Base-by-base conservation (phyloP, 176 grass and related monocot species). In the Pontederia crassipes region DNA sequence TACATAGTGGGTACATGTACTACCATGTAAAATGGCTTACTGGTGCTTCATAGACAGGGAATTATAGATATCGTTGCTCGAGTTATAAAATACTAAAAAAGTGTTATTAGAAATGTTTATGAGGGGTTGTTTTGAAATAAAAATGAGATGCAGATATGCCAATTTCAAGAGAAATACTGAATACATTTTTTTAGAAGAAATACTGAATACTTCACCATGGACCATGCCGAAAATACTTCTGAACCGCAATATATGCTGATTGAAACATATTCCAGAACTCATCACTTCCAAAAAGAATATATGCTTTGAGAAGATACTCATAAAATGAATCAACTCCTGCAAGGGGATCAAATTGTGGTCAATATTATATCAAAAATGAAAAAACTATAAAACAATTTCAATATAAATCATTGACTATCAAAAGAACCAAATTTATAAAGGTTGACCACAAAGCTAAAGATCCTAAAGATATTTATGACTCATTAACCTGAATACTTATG, bases 261-360 rank as follows among this genome's bases (percentile, higher is more conserved):
- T 97, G 92, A 77, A 97, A 97, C 87, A 97, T 91, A 54, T 91
- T 87, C 92, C 92, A 97, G 46, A 70, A 97, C 62, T 97, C 87
- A 13, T 97, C 86, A 0, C 54, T 88, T 91, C 92, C 92, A 12
- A 97, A 97, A 76, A 91, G 83, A 70, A 91, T 77, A 57, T 91
- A 91, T 29, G 87, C 92, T 85, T 97, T 97, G 64, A 97, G 74
- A 66, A 97, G 70, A 86, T 97, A 97, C 66, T 97, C 92, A 4
- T 91, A 97, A 90, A 88, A 97, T 81, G 87, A 97, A 83, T 97
- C 92, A 70, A 97, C 81, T 71, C 92, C 92, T 97, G 74, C 70
- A 84, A 79, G 35, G 67, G 52, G 64, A 67, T 40, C 48, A 57
- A 28, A 14, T 20, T 57, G 18, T 69, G 51, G 26, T 11, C 17